Percentiles rank a stretch among this genome's conserved stretches.
Evolutionary conservation across 2,329 filamentous ascomycete genomes (phyloP).

Genomic region (Sclerotinia borealis): DNA sequence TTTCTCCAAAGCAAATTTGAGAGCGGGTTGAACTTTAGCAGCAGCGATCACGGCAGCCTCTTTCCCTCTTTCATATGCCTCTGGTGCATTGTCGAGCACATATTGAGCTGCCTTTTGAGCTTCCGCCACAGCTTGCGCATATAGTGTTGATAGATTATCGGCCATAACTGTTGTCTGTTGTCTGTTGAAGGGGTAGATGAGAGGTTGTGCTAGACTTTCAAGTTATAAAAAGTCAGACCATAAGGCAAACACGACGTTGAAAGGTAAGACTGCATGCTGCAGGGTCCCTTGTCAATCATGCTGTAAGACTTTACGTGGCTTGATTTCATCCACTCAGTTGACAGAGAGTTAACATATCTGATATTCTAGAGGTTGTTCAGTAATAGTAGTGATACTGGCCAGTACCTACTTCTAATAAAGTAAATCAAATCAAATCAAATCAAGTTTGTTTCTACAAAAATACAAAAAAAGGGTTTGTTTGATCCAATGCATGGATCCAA

Average conservation of each 20-base stretch:
- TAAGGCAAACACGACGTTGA: neutral
- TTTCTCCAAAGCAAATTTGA: slow-evolving; percentile 3
- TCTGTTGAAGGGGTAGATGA: neutral
- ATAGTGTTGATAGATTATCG: neutral
- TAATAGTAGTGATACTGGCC: neutral
- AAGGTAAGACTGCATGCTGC: neutral
- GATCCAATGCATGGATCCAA: too few species aligned
- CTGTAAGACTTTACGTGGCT: neutral
- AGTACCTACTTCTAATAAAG: too few species aligned
- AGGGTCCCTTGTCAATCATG: neutral
- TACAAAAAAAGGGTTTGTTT: neutral
- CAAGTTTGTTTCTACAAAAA: too few species aligned
- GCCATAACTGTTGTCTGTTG: neutral
- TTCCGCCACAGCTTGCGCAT: neutral
- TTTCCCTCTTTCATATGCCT: slow-evolving; percentile 4
- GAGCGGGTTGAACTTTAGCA: neutral
- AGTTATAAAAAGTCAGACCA: neutral
- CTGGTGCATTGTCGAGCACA: neutral
- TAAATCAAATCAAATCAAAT: too few species aligned
- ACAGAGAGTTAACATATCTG: neutral
- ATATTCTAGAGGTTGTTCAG: neutral
- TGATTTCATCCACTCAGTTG: neutral
- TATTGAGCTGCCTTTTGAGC: neutral
- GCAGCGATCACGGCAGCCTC: neutral
- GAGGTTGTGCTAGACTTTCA: neutral